Percentiles rank a stretch among this genome's conserved stretches.
phyloP scores from a whole-genome alignment of 1,284 basidiomycete species.

The Earliella scabrosa region DNA sequence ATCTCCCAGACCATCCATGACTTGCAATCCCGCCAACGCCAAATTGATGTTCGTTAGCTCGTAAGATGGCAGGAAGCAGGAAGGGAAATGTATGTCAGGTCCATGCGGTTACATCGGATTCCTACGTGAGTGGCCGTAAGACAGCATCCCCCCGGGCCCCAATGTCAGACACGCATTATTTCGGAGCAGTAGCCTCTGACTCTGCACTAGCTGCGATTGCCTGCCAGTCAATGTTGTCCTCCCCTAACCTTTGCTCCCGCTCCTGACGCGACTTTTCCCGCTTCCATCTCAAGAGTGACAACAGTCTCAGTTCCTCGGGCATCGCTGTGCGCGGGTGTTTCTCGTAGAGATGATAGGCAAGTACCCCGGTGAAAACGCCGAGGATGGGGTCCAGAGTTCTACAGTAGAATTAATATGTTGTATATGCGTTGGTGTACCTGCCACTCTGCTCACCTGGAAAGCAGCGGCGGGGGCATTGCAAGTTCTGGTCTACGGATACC shows the following conservation, averaged over 20 bases:
- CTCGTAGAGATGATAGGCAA: conserved; percentile 87
- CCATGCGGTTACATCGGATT: not conserved
- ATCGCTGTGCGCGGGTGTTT: conserved; percentile 81
- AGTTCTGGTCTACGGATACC: not conserved
- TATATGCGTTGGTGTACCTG: too few relatives aligned
- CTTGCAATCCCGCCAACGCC: too few relatives aligned
- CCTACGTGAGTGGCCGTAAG: too few relatives aligned
- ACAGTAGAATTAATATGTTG: not conserved
- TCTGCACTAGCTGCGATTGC: conserved; percentile 17
- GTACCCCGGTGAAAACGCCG: conserved; percentile 80
- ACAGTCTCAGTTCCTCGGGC: conserved; percentile 65
- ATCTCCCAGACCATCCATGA: too few relatives aligned
- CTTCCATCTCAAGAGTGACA: conserved; percentile 70
- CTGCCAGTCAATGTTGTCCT: conserved; percentile 21
- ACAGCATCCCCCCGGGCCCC: too few relatives aligned
- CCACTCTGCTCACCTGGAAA: conserved; percentile 53
- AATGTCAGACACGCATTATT: not conserved
- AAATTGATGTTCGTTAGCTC: too few relatives aligned
- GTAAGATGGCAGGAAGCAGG: too few relatives aligned
- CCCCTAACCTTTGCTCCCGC: conserved; percentile 24
- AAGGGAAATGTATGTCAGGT: not conserved
- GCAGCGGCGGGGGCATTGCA: conserved; percentile 34
- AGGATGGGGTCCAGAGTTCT: conserved; percentile 75
- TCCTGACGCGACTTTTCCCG: conserved; percentile 30
- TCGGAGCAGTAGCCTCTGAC: conserved; percentile 6